Percentiles rank a stretch among this genome's conserved stretches.
Evolutionary conservation across 345 rosid genomes (phyloP).

Genomic region (Gossypioides kirkii): DNA sequence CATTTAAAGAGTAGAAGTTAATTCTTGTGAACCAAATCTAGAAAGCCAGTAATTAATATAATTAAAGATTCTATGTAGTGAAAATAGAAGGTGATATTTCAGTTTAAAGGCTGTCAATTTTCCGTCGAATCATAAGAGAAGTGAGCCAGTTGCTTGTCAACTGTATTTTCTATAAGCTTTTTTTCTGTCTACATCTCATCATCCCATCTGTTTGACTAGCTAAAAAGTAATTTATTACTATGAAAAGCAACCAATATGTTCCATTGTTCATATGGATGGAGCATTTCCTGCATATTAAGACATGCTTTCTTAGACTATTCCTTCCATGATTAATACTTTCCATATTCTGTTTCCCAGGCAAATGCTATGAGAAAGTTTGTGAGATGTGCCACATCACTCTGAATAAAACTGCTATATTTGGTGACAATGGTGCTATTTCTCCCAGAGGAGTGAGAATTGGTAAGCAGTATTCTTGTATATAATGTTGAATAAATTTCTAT

Average conservation of each 20-base stretch:
- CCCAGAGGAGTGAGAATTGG: not conserved
- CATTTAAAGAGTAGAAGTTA: not conserved
- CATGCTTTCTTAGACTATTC: not conserved
- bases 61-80: not conserved
- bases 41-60: not conserved
- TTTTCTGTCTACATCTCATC: not conserved
- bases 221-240: not conserved
- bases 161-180: not conserved
- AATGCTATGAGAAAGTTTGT: conserved; percentile 55
- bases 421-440: not conserved
- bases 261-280: not conserved
- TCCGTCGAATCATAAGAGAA: not conserved
- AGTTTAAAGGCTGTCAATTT: not conserved
- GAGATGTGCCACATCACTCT: not conserved
- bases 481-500: not conserved
- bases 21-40: not conserved
- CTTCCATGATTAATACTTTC: not conserved
- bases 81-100: not conserved
- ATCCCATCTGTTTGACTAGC: not conserved
- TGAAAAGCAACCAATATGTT: not conserved
- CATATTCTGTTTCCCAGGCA: not conserved
- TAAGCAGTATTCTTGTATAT: not conserved
- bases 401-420: not conserved
- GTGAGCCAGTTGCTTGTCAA: not conserved
- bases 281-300: not conserved